Conservation (phyloP, 2,329 filamentous ascomycete species). For the Cryphonectria parasitica region DNA sequence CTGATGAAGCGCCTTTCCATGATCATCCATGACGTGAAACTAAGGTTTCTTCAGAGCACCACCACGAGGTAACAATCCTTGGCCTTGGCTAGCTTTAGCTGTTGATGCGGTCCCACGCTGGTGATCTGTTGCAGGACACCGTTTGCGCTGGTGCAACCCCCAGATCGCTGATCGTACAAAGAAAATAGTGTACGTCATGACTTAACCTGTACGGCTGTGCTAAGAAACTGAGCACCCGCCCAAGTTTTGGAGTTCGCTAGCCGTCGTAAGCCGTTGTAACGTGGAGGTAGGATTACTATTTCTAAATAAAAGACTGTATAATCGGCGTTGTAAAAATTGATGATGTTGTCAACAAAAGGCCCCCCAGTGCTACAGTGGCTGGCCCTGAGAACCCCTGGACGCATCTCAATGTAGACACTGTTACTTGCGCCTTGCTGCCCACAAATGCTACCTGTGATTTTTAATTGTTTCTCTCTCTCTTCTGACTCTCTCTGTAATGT, state of each 20-base stretch:
- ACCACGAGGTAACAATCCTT: neutral
- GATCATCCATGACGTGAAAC: conserved; percentile 15
- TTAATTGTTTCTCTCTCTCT: too few species aligned
- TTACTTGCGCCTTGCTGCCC: too few species aligned
- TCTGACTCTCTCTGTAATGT: too few species aligned
- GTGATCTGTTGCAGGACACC: neutral
- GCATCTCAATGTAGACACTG: neutral
- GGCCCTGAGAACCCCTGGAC: neutral
- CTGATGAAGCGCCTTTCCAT: conserved; percentile 2
- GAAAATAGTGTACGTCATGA: conserved; percentile 11
- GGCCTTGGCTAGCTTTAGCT: neutral
- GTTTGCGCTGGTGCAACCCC: neutral
- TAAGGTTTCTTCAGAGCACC: neutral
- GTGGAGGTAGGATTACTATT: neutral
- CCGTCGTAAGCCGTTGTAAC: neutral
- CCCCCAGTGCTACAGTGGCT: neutral
- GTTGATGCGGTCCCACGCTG: conserved; percentile 1
- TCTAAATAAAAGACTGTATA: neutral
- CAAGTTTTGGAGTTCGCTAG: neutral
- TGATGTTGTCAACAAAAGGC: neutral
- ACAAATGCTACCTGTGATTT: too few species aligned
- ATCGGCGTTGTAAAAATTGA: neutral
- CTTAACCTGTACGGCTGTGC: neutral
- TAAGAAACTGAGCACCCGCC: neutral
- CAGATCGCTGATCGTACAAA: neutral